Percentiles rank a stretch among this genome's conserved stretches.
These are phyloP conservation scores for Spatholobus suberectus DNA, from an alignment of 306 rosid species.

Conservation along the genomic window DNA sequence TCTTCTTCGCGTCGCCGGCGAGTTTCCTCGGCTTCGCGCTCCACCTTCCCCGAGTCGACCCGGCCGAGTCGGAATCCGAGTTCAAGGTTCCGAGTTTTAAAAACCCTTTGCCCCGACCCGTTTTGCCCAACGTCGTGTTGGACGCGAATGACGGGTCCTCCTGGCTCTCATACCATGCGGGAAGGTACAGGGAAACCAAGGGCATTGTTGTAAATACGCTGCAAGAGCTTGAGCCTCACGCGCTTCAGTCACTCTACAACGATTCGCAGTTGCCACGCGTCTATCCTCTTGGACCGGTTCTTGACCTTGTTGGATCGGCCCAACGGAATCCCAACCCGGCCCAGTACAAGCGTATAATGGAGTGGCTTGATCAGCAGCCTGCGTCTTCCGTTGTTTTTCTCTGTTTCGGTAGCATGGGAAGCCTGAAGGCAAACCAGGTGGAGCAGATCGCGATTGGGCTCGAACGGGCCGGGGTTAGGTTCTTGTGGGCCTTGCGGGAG, in stretches of 20 bases:
- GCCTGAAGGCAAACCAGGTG: slow-evolving; percentile 36
- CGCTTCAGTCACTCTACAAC: slow-evolving; percentile 26
- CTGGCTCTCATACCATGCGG: slow-evolving; percentile 31
- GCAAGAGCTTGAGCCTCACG: slow-evolving; percentile 50
- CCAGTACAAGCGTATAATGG: background rate
- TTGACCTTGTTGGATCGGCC: slow-evolving; percentile 44
- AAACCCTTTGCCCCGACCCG: slow-evolving; percentile 45
- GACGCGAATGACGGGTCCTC: slow-evolving; percentile 10
- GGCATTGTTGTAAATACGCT: slow-evolving; percentile 58
- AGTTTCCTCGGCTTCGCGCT: slow-evolving; percentile 56
- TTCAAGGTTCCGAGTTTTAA: slow-evolving; percentile 45
- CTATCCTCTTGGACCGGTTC: slow-evolving; percentile 48
- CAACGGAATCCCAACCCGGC: slow-evolving; percentile 42
- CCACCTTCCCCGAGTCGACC: slow-evolving; percentile 35
- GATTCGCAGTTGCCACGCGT: slow-evolving; percentile 16
- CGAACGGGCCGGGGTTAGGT: slow-evolving; percentile 43
- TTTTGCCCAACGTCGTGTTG: slow-evolving; percentile 40
- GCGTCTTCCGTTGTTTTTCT: slow-evolving; percentile 41
- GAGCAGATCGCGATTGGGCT: slow-evolving; percentile 51
- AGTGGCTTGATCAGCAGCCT: slow-evolving; percentile 50
- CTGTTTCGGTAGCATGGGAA: slow-evolving; percentile 59
- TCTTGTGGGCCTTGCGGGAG: slow-evolving; percentile 55
- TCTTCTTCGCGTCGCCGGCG: slow-evolving; percentile 61
- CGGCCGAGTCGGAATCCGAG: slow-evolving; percentile 33
- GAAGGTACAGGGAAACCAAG: slow-evolving; percentile 49